Evolutionary conservation across 768 basidiomycete genomes (phyloP), one percentile per base, ranked within the genome.

Genomic region (Amylocystis lapponica): DNA sequence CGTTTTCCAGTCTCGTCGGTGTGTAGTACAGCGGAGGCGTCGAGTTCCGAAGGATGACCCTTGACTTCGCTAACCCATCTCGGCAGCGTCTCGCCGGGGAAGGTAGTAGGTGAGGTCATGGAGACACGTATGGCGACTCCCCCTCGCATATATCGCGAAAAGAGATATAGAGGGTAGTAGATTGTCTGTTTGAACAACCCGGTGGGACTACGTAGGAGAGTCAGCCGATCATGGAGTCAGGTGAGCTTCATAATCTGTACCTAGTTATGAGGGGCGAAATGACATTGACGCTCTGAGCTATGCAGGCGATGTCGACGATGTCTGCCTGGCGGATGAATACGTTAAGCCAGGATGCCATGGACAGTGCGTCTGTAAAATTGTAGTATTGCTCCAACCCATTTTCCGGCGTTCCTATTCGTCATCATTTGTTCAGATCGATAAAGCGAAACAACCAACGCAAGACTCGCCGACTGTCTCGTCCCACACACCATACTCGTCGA

Each of bases 301-400:
- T 71, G 52, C 78, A 80, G 2, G 78, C 78, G 36, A 80, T 76
- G 47, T 75, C 74, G 33, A 80, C 72, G 6, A 78, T 64, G 50
- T 78, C 74, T 4, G 76, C 74, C 39, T 81, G 75, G 14, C 78
- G 66, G 5, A 80, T 69, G 47, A 81, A 75, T 4, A 79, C 71
- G 52, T 80, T 79, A 40, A 81, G 58, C 77, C 78, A 81, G 8
- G 75, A 65, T 3, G 74, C 75, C 38, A 81, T 76, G 14, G 76
- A 78, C 12, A 57, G 48, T 25, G 51, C 56, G 29, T 57, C 56
- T 4, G 53, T 48, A 21, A 57, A 27, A 23, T 69, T 41, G 32
- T 53, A 46, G 41, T 50, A 52, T 8, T 48, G 48, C 21, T 52
- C 36, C n/a, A 50, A 45, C 8, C 45, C 57, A 26, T 58, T 54